Base-by-base conservation (phyloP, 176 grass and related monocot genomes). In the Poa pratensis region DNA sequence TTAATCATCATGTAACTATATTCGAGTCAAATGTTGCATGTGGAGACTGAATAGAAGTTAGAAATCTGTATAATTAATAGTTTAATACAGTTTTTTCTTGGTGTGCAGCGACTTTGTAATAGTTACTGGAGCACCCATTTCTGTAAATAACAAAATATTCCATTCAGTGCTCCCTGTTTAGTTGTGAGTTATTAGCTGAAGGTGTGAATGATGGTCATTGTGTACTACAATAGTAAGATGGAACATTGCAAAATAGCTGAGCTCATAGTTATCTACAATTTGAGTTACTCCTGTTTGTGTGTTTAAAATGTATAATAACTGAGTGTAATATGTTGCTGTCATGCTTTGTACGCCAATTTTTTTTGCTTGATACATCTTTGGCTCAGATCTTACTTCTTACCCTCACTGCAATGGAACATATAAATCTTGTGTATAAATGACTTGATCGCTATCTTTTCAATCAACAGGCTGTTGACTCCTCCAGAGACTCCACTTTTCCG, bases 401-500 rank as follows among this genome's bases (percentile, higher is more conserved):
- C 43, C 48, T 26, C 55, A 75, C 7, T 69, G 46, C 27, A 55
- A 74, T 57, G 46, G 19, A 67, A 17, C 46, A 37, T 51, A 53
- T 69, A 59, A 58, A 66, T 72, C 52, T 63, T 77, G 71, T 84
- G 19, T 71, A 50, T 48, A 73, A 73, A 77, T 62, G 46, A 75
- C 27, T 46, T 90, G n/a, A 74, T 17, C 2, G n/a, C 39, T 9
- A 48, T 58, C 64, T 60, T 73, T 76, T 65, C 60, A 84, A 84
- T 78, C 85, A 63, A 78, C 63, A 98, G 96, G 96, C 62, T 98
- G 80, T 81, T 98, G 80, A 95, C 96, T 83, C 96, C 96, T 50
- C 96, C 93, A 66, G 96, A 92, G 45, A 95, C 96, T 70, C 96
- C 96, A 52, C 91, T 98, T 85, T 98, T 98, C 34, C 91, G 78